These are phyloP conservation scores for Alopecurus myosuroides DNA, from an alignment of 176 grass and related monocot genomes.

Conservation along the genomic window DNA sequence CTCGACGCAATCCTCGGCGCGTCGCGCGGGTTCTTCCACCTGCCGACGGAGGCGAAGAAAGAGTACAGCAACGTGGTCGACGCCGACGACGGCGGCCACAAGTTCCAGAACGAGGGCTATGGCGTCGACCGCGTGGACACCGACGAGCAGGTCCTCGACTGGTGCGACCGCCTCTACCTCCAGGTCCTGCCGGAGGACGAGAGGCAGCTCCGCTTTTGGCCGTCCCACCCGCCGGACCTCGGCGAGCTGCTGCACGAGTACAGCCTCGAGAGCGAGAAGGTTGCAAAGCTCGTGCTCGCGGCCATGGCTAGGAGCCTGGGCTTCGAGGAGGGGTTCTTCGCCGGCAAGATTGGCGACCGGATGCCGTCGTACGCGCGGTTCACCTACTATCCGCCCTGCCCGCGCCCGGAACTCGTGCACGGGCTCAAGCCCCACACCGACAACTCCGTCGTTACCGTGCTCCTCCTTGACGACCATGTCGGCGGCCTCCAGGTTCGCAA, in stretches of 20 bases:
- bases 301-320: constrained; percentile 29
- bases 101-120: constrained; percentile 39
- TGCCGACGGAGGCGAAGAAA: constrained; percentile 35
- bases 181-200: constrained; percentile 25
- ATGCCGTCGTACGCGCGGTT: constrained; percentile 5
- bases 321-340: constrained; percentile 35
- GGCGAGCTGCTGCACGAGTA: constrained; percentile 39
- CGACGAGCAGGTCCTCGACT: constrained; percentile 49
- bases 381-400: constrained; percentile 55
- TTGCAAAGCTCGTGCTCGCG: constrained; percentile 7
- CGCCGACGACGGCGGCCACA: constrained; percentile 18
- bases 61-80: constrained; percentile 32
- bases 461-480: constrained; percentile 50
- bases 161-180: constrained; percentile 53
- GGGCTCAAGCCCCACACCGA: constrained; percentile 69
- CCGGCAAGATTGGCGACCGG: constrained; percentile 21
- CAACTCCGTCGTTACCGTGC: constrained; percentile 43
- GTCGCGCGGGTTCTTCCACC: constrained; percentile 47
- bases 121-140: constrained; percentile 47
- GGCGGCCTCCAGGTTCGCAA: constrained; percentile 43
- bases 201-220: constrained; percentile 38
- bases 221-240: neutral
- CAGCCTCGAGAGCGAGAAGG: neutral
- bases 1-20: constrained; percentile 30
- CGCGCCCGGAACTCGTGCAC: constrained; percentile 52